phyloP scores from a whole-genome alignment of 2,329 filamentous ascomycete species.

The Venturia pyrina region DNA sequence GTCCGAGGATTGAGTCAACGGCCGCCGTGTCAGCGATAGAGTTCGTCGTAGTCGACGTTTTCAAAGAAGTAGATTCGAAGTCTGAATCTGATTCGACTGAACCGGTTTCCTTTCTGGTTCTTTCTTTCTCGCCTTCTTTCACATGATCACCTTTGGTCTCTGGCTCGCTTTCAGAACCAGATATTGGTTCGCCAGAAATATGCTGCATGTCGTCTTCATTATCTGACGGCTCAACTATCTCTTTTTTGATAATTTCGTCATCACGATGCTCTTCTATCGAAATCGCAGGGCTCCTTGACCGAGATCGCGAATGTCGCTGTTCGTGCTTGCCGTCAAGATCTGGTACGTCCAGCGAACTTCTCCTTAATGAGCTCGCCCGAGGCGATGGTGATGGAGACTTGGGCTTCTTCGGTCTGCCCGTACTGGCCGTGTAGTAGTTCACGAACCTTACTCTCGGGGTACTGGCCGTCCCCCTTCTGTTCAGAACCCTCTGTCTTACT shows the following conservation, averaged over 20 bases:
- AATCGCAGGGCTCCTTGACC: slow-evolving; percentile 29
- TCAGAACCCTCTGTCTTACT: slow-evolving; percentile 22
- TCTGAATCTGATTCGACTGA: neutral
- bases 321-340: slow-evolving; percentile 13
- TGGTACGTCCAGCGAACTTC: slow-evolving; percentile 6
- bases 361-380: neutral
- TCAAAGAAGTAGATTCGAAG: neutral
- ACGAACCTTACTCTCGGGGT: slow-evolving; percentile 60
- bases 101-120: neutral
- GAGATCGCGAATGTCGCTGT: slow-evolving; percentile 9
- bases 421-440: slow-evolving; percentile 86
- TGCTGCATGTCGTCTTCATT: neutral
- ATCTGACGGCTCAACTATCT: neutral
- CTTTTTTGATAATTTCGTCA: neutral
- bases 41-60: neutral
- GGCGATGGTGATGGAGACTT: slow-evolving; percentile 28
- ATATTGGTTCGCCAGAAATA: slow-evolving; percentile 3
- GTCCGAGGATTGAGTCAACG: neutral
- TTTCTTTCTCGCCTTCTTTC: slow-evolving; percentile 17
- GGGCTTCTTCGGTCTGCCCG: slow-evolving; percentile 52
- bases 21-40: slow-evolving; percentile 7
- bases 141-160: slow-evolving; percentile 21
- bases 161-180: neutral
- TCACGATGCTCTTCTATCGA: slow-evolving; percentile 37
- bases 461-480: slow-evolving; percentile 17